Evolutionary conservation across 2,329 filamentous ascomycete species (phyloP).

Genomic region (Emmonsiellopsis sp.): DNA sequence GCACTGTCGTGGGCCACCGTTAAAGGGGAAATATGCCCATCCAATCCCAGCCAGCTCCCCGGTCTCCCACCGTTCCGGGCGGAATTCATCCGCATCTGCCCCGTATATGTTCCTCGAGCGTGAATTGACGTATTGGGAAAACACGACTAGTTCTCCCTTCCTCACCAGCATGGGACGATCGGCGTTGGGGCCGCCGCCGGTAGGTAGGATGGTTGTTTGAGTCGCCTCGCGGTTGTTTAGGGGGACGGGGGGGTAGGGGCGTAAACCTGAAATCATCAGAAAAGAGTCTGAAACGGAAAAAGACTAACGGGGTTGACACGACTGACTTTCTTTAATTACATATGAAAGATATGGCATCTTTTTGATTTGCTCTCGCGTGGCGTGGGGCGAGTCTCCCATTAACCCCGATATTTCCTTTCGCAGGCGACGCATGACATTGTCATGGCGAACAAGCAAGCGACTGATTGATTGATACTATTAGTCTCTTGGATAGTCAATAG

Average conservation of each 20-base stretch:
- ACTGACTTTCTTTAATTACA: constrained; percentile 38
- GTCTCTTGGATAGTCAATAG: not conserved
- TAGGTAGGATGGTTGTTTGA: constrained; percentile 28
- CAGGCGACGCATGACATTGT: constrained; percentile 10
- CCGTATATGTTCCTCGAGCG: constrained; percentile 28
- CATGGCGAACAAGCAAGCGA: constrained; percentile 17
- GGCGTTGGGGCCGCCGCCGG: constrained; percentile 49
- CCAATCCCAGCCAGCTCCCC: constrained; percentile 13
- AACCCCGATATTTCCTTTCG: constrained; percentile 14
- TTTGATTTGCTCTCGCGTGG: constrained; percentile 19
- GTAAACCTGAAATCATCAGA: constrained; percentile 17
- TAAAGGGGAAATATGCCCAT: constrained; percentile 25
- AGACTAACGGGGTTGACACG: not conserved
- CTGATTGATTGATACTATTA: constrained; percentile 6
- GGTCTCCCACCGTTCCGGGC: constrained; percentile 22
- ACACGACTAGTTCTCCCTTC: constrained; percentile 19
- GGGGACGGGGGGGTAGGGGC: constrained; percentile 31
- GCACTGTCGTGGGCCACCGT: constrained; percentile 21
- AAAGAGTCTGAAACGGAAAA: not conserved
- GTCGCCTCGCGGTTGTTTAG: constrained; percentile 27
- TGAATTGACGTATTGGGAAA: constrained; percentile 29
- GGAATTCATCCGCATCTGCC: constrained; percentile 14
- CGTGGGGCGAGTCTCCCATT: constrained; percentile 9
- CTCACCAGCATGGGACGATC: constrained; percentile 20
- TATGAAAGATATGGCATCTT: constrained; percentile 41